phyloP scores from a whole-genome alignment of 208 protist species.

The Leishmania tarentolae region DNA sequence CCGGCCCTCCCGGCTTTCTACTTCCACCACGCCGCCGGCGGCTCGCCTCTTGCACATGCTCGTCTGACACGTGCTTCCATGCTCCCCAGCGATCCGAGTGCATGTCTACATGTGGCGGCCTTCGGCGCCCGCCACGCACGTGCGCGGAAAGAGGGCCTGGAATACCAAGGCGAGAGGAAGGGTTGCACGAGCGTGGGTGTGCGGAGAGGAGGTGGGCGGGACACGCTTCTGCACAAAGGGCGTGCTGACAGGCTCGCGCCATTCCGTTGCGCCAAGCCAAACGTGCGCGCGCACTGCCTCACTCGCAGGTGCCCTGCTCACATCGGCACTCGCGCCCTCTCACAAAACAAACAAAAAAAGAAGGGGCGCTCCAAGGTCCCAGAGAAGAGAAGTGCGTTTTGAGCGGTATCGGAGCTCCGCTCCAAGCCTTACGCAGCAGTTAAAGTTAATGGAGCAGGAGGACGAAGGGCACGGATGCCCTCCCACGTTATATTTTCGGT shows the following conservation, averaged over 20 bases:
- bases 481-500: too few relatives aligned
- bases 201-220: background rate
- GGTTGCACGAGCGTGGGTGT: background rate
- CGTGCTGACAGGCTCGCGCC: background rate
- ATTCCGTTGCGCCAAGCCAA: background rate
- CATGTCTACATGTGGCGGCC: background rate
- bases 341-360: background rate
- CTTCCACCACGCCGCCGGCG: background rate
- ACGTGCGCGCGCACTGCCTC: too few relatives aligned
- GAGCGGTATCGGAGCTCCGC: too few relatives aligned
- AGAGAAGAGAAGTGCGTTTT: too few relatives aligned
- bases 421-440: too few relatives aligned
- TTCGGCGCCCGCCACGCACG: background rate
- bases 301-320: background rate
- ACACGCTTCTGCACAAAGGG: background rate
- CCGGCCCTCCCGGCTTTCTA: background rate
- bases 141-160: background rate
- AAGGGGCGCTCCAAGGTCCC: too few relatives aligned
- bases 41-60: background rate
- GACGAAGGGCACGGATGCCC: too few relatives aligned
- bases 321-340: background rate
- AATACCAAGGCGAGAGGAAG: background rate
- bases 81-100: background rate
- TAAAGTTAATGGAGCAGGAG: too few relatives aligned
- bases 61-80: background rate